phyloP scores from a whole-genome alignment of 768 basidiomycete species.

The Lactarius trivialis region DNA sequence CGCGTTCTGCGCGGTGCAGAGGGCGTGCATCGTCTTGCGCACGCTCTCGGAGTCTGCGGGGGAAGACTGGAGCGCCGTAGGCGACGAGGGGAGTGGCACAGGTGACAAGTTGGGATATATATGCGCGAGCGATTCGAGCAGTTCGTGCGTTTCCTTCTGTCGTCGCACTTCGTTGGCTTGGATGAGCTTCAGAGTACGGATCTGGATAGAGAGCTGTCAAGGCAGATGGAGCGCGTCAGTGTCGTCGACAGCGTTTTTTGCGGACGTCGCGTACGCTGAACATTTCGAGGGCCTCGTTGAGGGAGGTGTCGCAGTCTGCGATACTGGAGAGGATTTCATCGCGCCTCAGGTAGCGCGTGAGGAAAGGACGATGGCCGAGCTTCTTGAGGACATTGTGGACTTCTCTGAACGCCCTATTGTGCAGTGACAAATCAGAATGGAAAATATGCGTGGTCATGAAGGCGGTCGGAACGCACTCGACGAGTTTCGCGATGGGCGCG shows the following conservation, averaged over 20 bases:
- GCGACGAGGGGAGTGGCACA: background rate
- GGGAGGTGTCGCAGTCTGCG: conserved; percentile 41
- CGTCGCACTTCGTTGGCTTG: conserved; percentile 35
- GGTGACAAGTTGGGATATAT: conserved; percentile 8
- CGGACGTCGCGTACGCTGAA: conserved; percentile 40
- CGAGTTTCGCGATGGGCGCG: conserved; percentile 44
- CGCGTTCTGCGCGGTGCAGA: conserved; percentile 37
- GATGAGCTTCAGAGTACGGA: conserved; percentile 49
- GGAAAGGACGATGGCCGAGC: conserved; percentile 60
- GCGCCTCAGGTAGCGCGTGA: conserved; percentile 71
- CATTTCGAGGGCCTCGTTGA: conserved; percentile 50
- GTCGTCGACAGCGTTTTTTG: background rate
- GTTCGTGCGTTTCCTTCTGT: conserved; percentile 31
- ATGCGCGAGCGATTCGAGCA: conserved; percentile 32
- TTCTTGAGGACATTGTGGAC: conserved; percentile 50
- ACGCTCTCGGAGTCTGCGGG: conserved; percentile 17
- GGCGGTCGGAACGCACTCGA: conserved; percentile 37
- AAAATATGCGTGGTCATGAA: background rate
- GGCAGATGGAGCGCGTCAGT: background rate
- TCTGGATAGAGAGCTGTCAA: conserved; percentile 41
- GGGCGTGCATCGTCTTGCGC: conserved; percentile 19
- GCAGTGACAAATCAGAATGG: background rate
- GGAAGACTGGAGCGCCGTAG: conserved; percentile 16
- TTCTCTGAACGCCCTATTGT: conserved; percentile 36
- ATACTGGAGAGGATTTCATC: conserved; percentile 59